Conservation (phyloP, 176 grass and related monocot species). For the Paspalum notatum region DNA sequence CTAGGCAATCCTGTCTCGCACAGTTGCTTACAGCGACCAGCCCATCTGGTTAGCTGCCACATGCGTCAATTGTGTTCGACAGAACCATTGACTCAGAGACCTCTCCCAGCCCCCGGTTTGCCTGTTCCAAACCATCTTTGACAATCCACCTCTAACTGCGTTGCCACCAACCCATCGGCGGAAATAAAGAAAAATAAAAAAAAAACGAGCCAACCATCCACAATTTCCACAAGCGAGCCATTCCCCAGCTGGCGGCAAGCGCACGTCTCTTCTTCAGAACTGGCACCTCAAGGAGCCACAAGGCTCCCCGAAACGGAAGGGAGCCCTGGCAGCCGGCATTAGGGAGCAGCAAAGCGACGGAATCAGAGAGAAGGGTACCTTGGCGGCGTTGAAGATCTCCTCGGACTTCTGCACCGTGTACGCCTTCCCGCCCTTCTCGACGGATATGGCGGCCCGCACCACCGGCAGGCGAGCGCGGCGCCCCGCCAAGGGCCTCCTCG, state of each 20-base stretch:
- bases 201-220: background rate
- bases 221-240: conserved; percentile 8
- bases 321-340: background rate
- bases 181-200: background rate
- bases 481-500: background rate
- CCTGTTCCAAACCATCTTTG: background rate
- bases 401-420: conserved; percentile 71
- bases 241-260: background rate
- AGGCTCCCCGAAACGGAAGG: background rate
- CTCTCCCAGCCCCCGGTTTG: background rate
- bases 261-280: conserved; percentile 29
- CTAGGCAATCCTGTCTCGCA: background rate
- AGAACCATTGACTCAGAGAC: conserved; percentile 10
- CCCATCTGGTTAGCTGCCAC: background rate
- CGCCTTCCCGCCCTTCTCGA: conserved; percentile 63
- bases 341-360: background rate
- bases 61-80: conserved; percentile 13
- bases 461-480: conserved; percentile 22
- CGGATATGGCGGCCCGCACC: conserved; percentile 61
- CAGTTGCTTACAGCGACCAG: background rate
- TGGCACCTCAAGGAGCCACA: background rate
- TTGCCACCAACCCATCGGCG: background rate
- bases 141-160: conserved; percentile 11
- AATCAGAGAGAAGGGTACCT: conserved; percentile 38
- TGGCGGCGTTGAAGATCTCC: conserved; percentile 89